Evolutionary conservation across 2,329 filamentous ascomycete species (phyloP).

Genomic region (Ophiostoma montium): DNA sequence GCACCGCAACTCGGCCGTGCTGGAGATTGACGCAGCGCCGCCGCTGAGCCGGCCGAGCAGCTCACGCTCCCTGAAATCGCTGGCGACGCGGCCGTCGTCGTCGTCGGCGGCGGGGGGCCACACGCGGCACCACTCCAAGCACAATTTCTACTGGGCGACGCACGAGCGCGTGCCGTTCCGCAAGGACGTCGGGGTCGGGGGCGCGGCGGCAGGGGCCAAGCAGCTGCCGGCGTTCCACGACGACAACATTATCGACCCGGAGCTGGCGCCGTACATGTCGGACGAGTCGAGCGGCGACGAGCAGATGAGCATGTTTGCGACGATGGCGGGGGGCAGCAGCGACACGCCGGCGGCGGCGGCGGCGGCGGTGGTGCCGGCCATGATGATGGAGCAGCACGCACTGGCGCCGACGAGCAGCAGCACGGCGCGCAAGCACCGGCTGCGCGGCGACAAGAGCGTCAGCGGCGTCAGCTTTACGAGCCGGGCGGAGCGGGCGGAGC

Average conservation of each 20-base stretch:
- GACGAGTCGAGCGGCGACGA: conserved; percentile 92
- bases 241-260: conserved; percentile 96
- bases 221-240: conserved; percentile 86
- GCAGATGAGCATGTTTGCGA: conserved; percentile 72
- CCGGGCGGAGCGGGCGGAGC: conserved; percentile 52
- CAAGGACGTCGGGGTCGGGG: conserved; percentile 52
- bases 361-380: too few relatives aligned
- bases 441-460: conserved; percentile 63
- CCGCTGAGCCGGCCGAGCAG: conserved; percentile 84
- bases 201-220: conserved; percentile 40
- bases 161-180: conserved; percentile 86
- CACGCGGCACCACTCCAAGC: conserved; percentile 74
- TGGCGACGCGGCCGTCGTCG: conserved; percentile 50
- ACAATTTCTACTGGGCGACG: conserved; percentile 63
- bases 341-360: conserved; percentile 52
- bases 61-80: conserved; percentile 72
- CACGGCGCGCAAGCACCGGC: conserved; percentile 60
- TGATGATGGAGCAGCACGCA: too few relatives aligned
- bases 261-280: conserved; percentile 88
- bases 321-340: conserved; percentile 48
- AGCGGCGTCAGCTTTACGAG: conserved; percentile 55
- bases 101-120: conserved; percentile 55
- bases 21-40: conserved; percentile 79
- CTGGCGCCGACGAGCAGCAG: too few relatives aligned
- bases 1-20: conserved; percentile 70